Base-by-base conservation (phyloP, 331 rosid species). In the Stylosanthes scabra region DNA sequence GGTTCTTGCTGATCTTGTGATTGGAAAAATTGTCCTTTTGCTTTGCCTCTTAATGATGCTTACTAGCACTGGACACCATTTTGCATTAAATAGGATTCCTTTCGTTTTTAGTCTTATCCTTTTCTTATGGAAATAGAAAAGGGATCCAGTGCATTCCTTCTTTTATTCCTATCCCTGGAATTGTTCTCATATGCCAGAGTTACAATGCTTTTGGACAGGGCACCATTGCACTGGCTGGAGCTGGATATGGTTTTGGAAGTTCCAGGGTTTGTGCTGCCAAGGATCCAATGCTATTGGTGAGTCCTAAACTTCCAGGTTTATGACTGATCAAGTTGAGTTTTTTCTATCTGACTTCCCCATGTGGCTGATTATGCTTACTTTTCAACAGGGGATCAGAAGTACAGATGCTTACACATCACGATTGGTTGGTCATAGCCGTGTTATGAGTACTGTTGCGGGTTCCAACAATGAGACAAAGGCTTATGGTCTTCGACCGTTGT, bases 211-310 rank as follows among this genome's bases (percentile, higher is more conserved):
- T 80, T 42, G 97, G 88, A 57, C 87, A 82, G 54, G 88, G 82
- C 79, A 83, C 87, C 46, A 83, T 81, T 76, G 66, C 89, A 55
- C 75, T 89, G 80, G 91, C 96, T 69, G 91, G 97, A 69, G 96
- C 92, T 2, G 93, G 88, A 81, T 84, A 86, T 77, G 93, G 90
- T 20, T 81, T 84, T 44, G 88, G 91, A 80, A 86, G 93, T 80
- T 85, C 89, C 50, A 62, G 86, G 42, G 90, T 84, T 72, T 85
- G 88, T 86, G 91, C 90, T 44, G 87, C 95, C 37, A 90, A 91
- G 85, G 87, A 91, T 57, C 97, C 96, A 65, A 86, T 93, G 97
- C 75, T 82, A 67, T 74, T 85, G 88, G 96, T 93, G 66, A 83
- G 93, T 70, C 50, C 51, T 68, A 28, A 59, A 16, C 25, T 15